A percentile compares a stretch with the other conserved stretches of the same genome.
Conservation (phyloP, 352 stramenopile species). For the Phytophthora capsici region DNA sequence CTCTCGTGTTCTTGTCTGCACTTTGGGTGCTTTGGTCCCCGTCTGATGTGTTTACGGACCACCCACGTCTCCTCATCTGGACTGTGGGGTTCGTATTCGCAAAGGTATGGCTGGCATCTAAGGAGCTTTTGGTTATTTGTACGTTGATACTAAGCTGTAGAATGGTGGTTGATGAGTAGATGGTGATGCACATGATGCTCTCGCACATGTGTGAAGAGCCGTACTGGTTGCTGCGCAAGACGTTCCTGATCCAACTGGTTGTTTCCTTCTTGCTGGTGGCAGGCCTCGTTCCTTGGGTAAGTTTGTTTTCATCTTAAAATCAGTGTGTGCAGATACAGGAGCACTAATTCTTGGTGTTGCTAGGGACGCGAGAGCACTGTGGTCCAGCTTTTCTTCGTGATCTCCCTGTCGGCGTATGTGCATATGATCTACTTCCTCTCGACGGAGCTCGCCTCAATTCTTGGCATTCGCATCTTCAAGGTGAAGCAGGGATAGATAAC, state of each 20-base stretch:
- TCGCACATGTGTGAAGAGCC: conserved; percentile 88
- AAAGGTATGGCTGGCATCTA: conserved; percentile 51
- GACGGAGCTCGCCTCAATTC: conserved; percentile 73
- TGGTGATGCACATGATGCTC: conserved; percentile 92
- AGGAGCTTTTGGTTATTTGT: neutral
- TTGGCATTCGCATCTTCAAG: conserved; percentile 85
- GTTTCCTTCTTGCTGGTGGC: conserved; percentile 72
- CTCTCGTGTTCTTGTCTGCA: conserved; percentile 70
- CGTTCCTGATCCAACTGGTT: conserved; percentile 67
- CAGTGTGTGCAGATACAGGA: too few species aligned
- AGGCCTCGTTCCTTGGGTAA: conserved; percentile 77
- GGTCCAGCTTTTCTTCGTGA: conserved; percentile 78
- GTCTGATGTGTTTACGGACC: conserved; percentile 82
- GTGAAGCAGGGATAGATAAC: conserved; percentile 65
- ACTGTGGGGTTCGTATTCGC: conserved; percentile 82
- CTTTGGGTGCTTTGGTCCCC: conserved; percentile 83
- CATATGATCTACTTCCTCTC: conserved; percentile 90
- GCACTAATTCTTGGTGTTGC: conserved; percentile 8
- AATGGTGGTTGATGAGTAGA: conserved; percentile 42
- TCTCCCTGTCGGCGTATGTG: conserved; percentile 69
- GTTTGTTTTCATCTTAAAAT: conserved; percentile 18
- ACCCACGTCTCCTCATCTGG: conserved; percentile 88
- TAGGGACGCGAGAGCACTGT: conserved; percentile 74
- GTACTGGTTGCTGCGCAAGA: conserved; percentile 88
- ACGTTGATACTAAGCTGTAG: neutral